Percentiles rank a stretch among this genome's conserved stretches.
Evolutionary conservation across 1,139 yeast species (phyloP).

Genomic region (Blastobotrys proliferans): DNA sequence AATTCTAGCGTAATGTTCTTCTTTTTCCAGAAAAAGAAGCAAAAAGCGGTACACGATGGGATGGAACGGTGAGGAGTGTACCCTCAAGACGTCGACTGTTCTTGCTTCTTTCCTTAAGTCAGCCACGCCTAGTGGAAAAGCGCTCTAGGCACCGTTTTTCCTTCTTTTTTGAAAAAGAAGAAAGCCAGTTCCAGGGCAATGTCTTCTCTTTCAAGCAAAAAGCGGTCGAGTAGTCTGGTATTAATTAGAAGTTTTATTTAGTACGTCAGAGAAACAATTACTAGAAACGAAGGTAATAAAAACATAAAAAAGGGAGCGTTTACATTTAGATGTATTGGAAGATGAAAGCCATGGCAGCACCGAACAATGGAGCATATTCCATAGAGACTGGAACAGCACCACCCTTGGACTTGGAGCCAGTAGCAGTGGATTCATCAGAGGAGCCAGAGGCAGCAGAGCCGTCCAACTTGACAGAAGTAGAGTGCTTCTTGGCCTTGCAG

Average conservation of each 20-base stretch:
- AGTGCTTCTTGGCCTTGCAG: conserved; percentile 68
- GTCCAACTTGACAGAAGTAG: conserved; percentile 46
- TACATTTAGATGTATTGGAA: conserved; percentile 32
- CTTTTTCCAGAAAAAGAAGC: too few relatives aligned
- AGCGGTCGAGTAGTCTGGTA: too few relatives aligned
- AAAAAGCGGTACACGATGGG: too few relatives aligned
- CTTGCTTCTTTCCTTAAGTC: too few relatives aligned
- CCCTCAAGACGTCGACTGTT: too few relatives aligned
- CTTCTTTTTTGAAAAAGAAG: neutral
- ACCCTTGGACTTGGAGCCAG: conserved; percentile 39
- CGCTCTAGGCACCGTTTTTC: neutral
- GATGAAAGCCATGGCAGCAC: conserved; percentile 35
- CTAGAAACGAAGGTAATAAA: neutral
- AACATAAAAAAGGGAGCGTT: conserved; percentile 3
- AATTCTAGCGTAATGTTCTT: too few relatives aligned
- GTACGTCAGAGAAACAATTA: neutral
- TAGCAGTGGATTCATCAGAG: conserved; percentile 32
- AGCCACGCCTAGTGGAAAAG: too few relatives aligned
- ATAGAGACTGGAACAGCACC: conserved; percentile 43
- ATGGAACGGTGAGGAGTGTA: too few relatives aligned
- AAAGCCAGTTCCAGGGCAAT: too few relatives aligned
- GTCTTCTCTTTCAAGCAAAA: too few relatives aligned
- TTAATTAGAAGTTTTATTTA: too few relatives aligned
- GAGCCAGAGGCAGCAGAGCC: conserved; percentile 23
- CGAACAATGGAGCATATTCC: conserved; percentile 31